Base-by-base conservation (phyloP, 2,329 filamentous ascomycete genomes). In the Orbilia ellipsospora region DNA sequence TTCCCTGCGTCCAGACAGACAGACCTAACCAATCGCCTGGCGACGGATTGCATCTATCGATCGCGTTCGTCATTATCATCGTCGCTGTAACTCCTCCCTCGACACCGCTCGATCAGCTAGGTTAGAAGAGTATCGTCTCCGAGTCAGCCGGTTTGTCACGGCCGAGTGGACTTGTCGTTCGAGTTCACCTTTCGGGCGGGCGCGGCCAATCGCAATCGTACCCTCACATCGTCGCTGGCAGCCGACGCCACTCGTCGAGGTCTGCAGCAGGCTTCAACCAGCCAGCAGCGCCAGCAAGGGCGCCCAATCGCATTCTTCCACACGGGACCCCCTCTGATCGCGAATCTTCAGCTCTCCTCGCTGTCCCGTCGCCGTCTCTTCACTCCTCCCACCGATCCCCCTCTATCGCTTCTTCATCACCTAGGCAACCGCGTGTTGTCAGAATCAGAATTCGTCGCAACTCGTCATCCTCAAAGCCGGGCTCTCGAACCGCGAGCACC, bases 381-480 rank as follows among this genome's bases (percentile, higher is more conserved):
- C 51, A 13, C 18, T 31, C 15, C n/a, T 28, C 45, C 20, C 65
- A 48, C 4, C 26, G 60, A 36, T 50, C 52, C 54, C 72, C 56
- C 45, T 67, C 70, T 18, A 26, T 59, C 31, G 36, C 36, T 44
- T 45, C 31, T 23, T 40, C 61, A 23, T 16, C 60, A 18, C 44
- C 70, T 7, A 26, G 48, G 20, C 69, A 73, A 56, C 54, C 72
- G 28, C 72, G 72, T 50, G 64, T 69, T 69, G 64, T 75, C 55
- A 62, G 72, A 40, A 75, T 75, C 5, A 44, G 72, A 36, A 75
- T 75, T 45, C 72, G 72, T 18, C 72, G 72, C 57, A 75, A 75
- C 60, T 69, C 72, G 20, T 60, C 72, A 15, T 60, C 72, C 15
- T 69, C 72, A 12, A 26, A 31, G 42, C 20, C 40, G 16, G 45